Base-by-base conservation (phyloP, 768 basidiomycete genomes). In the Boletellus emodensis region DNA sequence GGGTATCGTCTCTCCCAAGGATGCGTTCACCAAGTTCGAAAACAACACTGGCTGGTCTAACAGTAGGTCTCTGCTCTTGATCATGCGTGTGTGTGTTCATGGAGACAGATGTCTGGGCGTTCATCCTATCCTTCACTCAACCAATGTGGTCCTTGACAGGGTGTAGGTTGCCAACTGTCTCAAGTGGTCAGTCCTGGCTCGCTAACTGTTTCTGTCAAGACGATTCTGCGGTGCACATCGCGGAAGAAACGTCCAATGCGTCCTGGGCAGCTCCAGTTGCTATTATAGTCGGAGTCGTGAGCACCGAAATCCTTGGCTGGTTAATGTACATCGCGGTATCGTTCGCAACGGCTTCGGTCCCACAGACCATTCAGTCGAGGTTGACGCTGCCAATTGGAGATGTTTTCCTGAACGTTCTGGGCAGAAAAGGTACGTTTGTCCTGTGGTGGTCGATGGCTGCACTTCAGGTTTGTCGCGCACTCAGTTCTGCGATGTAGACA, bases 211-310 rank as follows among this genome's bases (percentile, higher is more conserved):
- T 44, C 18, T 43, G 22, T 33, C 12, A 56, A 77, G 75, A 76
- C 34, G 75, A 78, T 56, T 78, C 75, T 17, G 75, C 73, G 10
- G 76, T 71, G 6, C 75, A 76, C 48, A 74, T 78, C 15, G 67
- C 76, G 3, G 75, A 76, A 52, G 74, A 78, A 63, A 72, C 69
- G 0, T 62, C 74, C 6, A 71, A 72, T 38, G 72, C 73, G n/a
- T 70, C 74, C 4, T 60, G 65, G 20, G 71, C 73, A 12, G 75
- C 72, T 18, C 75, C 76, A 6, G 67, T 76, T 33, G 73, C 75
- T 6, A 77, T 76, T 55, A 61, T 75, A 54, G 64, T 74, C 39
- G 72, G 70, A 24, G 74, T 76, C 35, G 58, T 62, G 13, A 69
- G 54, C 3, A 74, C 75, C 3, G 67, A 71, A 33, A 52, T 72